Evolutionary conservation across 768 basidiomycete genomes (phyloP).

Genomic region (Macrolepiota dolichaula): DNA sequence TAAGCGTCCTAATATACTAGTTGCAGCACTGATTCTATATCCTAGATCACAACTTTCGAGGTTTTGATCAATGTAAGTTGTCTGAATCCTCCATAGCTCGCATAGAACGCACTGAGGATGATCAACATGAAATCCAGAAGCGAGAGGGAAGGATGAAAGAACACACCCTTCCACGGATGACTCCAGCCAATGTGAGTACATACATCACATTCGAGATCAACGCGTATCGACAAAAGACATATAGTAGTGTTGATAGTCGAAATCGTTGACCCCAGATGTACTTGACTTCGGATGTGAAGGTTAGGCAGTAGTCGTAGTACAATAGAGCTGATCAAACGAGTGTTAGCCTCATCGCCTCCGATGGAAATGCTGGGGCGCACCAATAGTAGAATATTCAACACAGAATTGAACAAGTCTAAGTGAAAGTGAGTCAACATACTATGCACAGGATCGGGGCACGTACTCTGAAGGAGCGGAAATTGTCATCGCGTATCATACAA

Average conservation of each 20-base stretch:
- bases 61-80: background rate
- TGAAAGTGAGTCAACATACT: background rate
- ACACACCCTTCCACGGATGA: constrained; percentile 2
- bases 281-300: background rate
- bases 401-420: constrained; percentile 1
- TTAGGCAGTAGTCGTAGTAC: constrained; percentile 1
- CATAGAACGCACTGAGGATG: background rate
- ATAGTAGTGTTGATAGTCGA: background rate
- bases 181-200: background rate
- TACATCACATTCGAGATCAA: constrained; percentile 2
- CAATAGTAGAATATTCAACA: constrained; percentile 6
- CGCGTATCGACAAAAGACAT: constrained; percentile 3
- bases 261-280: constrained; percentile 2
- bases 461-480: background rate
- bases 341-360: background rate
- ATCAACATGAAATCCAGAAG: too few relatives aligned
- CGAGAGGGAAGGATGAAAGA: background rate
- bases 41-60: background rate
- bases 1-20: background rate
- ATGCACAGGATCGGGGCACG: background rate
- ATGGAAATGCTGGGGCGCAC: background rate
- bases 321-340: background rate
- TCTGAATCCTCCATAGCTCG: background rate
- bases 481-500: background rate
- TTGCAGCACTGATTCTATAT: constrained; percentile 1